Evolutionary conservation across 495 filamentous ascomycete species (phyloP).

Genomic region (Extremus antarcticus): DNA sequence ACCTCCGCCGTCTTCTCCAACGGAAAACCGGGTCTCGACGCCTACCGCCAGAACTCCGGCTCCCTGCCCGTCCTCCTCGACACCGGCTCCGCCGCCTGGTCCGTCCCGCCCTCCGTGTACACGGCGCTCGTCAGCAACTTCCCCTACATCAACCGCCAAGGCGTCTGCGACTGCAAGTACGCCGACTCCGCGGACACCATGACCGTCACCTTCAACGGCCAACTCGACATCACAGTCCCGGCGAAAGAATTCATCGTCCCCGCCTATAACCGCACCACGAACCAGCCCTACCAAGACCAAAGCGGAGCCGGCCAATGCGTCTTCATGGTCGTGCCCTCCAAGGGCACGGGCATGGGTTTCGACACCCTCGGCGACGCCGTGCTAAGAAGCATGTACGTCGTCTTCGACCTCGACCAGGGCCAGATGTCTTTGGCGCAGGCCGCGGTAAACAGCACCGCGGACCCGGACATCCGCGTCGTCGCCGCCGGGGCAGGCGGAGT

Average conservation of each 20-base stretch:
- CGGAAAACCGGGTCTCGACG: neutral
- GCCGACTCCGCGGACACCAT: conserved; percentile 3
- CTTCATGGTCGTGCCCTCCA: conserved; percentile 2
- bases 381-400: conserved; percentile 17
- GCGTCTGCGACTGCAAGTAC: conserved; percentile 5
- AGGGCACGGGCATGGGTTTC: conserved; percentile 4
- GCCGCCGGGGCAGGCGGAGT: conserved; percentile 7
- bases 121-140: conserved; percentile 6
- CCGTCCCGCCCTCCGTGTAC: conserved; percentile 5
- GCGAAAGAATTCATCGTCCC: conserved; percentile 17
- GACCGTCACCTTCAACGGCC: conserved; percentile 5
- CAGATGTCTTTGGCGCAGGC: conserved; percentile 16
- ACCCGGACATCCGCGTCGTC: conserved; percentile 4
- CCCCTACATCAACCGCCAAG: conserved; percentile 9
- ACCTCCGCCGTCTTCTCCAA: conserved; percentile 3
- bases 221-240: conserved; percentile 14
- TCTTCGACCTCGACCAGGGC: conserved; percentile 18
- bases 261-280: conserved; percentile 13
- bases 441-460: conserved; percentile 6
- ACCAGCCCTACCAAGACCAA: neutral
- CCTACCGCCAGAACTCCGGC: neutral
- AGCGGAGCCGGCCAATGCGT: conserved; percentile 6
- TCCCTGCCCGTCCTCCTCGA: conserved; percentile 18
- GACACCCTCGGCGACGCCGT: conserved; percentile 18
- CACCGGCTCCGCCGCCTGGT: conserved; percentile 12